phyloP scores from a whole-genome alignment of 2,329 filamentous ascomycete genomes.

The Hyphodiscus sp. region DNA sequence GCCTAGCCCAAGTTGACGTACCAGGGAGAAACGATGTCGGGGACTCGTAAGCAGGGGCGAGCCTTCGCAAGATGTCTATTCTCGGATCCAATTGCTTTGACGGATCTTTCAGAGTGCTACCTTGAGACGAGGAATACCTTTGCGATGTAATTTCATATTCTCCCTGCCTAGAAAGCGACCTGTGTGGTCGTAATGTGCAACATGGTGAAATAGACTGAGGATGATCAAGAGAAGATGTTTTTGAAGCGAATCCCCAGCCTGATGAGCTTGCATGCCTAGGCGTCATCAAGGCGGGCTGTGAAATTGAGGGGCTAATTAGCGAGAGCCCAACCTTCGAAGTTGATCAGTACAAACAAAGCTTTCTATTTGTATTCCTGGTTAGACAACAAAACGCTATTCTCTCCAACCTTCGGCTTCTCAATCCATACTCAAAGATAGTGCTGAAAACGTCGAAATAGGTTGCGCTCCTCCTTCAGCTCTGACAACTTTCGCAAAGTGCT shows the following conservation, averaged over 20 bases:
- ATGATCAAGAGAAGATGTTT: neutral
- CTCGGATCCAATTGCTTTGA: neutral
- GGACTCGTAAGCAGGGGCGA: constrained; percentile 13
- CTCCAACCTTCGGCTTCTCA: neutral
- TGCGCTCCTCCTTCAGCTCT: neutral
- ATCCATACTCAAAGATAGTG: neutral
- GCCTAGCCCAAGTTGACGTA: constrained; percentile 8
- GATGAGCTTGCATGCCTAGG: neutral
- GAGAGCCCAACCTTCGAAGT: neutral
- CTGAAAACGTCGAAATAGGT: neutral
- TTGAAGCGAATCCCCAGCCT: neutral
- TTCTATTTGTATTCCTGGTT: neutral
- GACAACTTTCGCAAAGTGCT: neutral
- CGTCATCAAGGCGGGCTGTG: neutral
- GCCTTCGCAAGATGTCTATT: constrained; percentile 2
- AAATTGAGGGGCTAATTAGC: neutral
- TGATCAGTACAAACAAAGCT: neutral
- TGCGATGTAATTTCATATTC: too few species aligned
- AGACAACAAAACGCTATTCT: neutral
- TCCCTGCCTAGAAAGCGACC: too few species aligned
- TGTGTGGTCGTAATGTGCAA: too few species aligned
- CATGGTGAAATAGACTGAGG: too few species aligned
- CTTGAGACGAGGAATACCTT: neutral
- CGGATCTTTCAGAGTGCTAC: neutral
- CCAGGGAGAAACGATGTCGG: neutral